phyloP scores from a whole-genome alignment of 139 green algal genomes.

The Asterochloris erici region DNA sequence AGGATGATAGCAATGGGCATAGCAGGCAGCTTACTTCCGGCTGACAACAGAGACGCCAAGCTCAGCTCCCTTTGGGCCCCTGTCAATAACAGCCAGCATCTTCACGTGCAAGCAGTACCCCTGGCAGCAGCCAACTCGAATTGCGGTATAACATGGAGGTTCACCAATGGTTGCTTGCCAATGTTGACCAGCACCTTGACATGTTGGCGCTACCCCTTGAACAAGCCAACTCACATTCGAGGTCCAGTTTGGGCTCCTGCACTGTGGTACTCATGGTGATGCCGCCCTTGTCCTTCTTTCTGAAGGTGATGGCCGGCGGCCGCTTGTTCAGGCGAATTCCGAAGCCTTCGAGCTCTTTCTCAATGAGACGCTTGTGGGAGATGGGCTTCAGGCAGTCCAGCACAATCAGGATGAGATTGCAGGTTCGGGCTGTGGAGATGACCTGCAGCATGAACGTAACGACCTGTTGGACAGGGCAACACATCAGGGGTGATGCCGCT shows the following conservation, averaged over 20 bases:
- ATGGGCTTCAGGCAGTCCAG: constrained; percentile 98
- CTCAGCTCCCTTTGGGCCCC: too few species aligned
- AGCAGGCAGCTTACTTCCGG: too few species aligned
- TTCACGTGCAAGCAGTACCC: too few species aligned
- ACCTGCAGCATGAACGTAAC: constrained; percentile 54
- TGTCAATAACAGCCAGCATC: too few species aligned
- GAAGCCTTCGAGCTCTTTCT: constrained; percentile 91
- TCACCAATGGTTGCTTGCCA: too few species aligned
- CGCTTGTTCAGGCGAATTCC: constrained; percentile 96
- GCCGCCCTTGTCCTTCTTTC: constrained; percentile 94
- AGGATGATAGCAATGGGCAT: too few species aligned
- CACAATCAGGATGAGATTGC: constrained; percentile 98
- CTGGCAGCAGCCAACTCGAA: too few species aligned
- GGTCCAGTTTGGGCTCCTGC: constrained; percentile 70
- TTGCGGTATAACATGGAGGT: too few species aligned
- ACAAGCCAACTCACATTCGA: constrained; percentile 58
- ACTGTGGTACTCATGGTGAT: constrained; percentile 67
- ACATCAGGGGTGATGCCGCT: neutral
- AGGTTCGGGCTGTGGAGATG: constrained; percentile 94
- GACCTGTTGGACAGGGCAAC: neutral
- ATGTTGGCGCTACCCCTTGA: too few species aligned
- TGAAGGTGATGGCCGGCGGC: constrained; percentile 89
- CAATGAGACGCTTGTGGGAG: constrained; percentile 93
- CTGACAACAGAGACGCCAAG: too few species aligned
- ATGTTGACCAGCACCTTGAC: too few species aligned